A percentile compares a stretch with the other conserved stretches of the same genome.
Evolutionary conservation across 1,284 basidiomycete species (phyloP).

Genomic region (Kwoniella shivajii): DNA sequence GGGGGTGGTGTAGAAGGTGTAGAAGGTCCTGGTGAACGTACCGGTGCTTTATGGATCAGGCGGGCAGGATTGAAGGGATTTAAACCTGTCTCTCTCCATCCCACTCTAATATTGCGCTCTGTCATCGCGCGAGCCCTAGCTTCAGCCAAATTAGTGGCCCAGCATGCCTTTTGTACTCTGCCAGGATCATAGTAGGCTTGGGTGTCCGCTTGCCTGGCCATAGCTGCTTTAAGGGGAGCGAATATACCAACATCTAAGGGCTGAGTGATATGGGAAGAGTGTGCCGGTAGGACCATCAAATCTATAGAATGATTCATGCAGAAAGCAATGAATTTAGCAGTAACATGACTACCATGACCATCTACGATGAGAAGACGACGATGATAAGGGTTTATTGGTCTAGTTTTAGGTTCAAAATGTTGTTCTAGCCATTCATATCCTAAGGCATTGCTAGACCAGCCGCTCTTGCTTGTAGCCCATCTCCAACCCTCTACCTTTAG

Average conservation of each 20-base stretch:
- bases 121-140: neutral
- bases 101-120: neutral
- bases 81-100: neutral
- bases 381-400: neutral
- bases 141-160: neutral
- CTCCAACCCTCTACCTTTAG: neutral
- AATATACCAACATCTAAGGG: conserved; percentile 9
- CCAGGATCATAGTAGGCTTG: neutral
- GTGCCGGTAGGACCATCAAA: conserved; percentile 8
- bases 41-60: neutral
- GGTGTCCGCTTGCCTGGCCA: neutral
- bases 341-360: conserved; percentile 4
- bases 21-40: no score
- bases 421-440: conserved; percentile 5
- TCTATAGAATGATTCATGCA: conserved; percentile 3
- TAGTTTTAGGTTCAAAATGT: conserved; percentile 1
- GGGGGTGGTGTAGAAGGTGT: neutral
- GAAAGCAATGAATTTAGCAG: neutral
- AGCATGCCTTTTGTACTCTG: neutral
- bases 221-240: neutral
- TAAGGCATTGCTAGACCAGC: conserved; percentile 2
- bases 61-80: neutral
- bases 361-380: conserved; percentile 12
- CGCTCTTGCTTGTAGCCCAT: neutral
- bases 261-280: conserved; percentile 10